These are phyloP conservation scores for Lachnellula arida DNA, from an alignment of 2,329 filamentous ascomycete genomes.

Conservation along the genomic window DNA sequence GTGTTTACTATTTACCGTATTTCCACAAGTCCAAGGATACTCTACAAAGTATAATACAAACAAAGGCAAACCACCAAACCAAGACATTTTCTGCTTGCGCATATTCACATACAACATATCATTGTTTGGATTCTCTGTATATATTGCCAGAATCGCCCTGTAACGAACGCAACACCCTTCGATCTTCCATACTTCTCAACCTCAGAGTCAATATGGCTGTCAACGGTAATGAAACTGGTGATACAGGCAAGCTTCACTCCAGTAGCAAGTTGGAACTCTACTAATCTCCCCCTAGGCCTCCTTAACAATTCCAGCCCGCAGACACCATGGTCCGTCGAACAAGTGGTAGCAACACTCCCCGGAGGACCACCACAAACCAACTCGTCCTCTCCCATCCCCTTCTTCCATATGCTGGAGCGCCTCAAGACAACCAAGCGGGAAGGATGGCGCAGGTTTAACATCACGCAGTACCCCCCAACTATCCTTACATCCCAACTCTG, in stretches of 20 bases:
- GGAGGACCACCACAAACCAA: slow-evolving; percentile 53
- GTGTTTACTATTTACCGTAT: no score
- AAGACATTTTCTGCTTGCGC: no score
- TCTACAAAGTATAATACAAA: no score
- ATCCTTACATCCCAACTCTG: neutral
- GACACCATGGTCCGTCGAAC: slow-evolving; percentile 49
- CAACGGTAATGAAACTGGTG: neutral
- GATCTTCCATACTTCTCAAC: no score
- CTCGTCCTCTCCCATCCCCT: slow-evolving; percentile 72
- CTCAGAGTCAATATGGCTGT: neutral
- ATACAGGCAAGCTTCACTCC: neutral
- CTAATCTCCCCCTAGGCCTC: neutral
- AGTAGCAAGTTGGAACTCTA: neutral
- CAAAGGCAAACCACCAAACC: no score
- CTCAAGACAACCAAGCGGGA: slow-evolving; percentile 96
- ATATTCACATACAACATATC: no score
- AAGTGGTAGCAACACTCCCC: slow-evolving; percentile 61
- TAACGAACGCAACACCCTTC: no score
- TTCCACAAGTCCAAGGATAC: no score
- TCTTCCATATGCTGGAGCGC: slow-evolving; percentile 91
- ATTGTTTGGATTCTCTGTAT: no score
- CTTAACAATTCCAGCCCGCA: neutral
- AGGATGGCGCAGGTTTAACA: slow-evolving; percentile 87
- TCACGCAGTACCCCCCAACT: slow-evolving; percentile 45
- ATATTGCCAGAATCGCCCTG: no score